Evolutionary conservation across 2,329 filamentous ascomycete species (phyloP).

Genomic region (Paraconiothyrium sp.): DNA sequence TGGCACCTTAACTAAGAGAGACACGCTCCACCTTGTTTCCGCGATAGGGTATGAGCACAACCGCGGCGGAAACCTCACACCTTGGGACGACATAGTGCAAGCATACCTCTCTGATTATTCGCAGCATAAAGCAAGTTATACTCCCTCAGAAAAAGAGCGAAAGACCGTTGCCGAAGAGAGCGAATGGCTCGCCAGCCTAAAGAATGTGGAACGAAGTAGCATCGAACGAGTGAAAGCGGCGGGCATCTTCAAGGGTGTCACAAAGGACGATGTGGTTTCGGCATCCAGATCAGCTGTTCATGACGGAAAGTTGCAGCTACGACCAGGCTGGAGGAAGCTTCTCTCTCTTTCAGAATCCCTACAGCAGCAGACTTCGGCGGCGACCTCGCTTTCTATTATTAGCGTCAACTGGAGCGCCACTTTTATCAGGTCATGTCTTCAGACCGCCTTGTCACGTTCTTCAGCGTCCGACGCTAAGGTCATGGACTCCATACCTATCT

Average conservation of each 20-base stretch:
- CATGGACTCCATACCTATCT: slow-evolving; percentile 16
- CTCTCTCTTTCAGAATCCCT: neutral
- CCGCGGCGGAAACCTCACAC: slow-evolving; percentile 28
- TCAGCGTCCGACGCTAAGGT: neutral
- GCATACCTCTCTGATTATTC: slow-evolving; percentile 55
- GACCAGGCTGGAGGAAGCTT: neutral
- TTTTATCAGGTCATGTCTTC: slow-evolving; percentile 51
- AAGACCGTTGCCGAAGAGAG: slow-evolving; percentile 49
- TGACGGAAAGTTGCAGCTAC: slow-evolving; percentile 7
- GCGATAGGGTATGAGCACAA: slow-evolving; percentile 46
- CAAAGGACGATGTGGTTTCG: slow-evolving; percentile 36
- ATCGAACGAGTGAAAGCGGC: slow-evolving; percentile 51
- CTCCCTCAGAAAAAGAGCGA: slow-evolving; percentile 29
- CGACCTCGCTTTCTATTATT: slow-evolving; percentile 45
- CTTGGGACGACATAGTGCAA: slow-evolving; percentile 52
- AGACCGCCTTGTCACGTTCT: slow-evolving; percentile 13
- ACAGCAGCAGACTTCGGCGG: slow-evolving; percentile 2
- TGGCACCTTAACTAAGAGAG: slow-evolving; percentile 56
- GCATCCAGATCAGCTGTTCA: slow-evolving; percentile 17
- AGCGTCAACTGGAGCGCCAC: slow-evolving; percentile 60
- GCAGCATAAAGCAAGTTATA: slow-evolving; percentile 43
- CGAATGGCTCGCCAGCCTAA: slow-evolving; percentile 48
- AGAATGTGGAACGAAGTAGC: slow-evolving; percentile 53
- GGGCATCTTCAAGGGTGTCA: slow-evolving; percentile 53
- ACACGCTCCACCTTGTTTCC: slow-evolving; percentile 56